A percentile compares a stretch with the other conserved stretches of the same genome.
Evolutionary conservation across 257 asterid genomes (phyloP).

Genomic region (Solanum neorickii): DNA sequence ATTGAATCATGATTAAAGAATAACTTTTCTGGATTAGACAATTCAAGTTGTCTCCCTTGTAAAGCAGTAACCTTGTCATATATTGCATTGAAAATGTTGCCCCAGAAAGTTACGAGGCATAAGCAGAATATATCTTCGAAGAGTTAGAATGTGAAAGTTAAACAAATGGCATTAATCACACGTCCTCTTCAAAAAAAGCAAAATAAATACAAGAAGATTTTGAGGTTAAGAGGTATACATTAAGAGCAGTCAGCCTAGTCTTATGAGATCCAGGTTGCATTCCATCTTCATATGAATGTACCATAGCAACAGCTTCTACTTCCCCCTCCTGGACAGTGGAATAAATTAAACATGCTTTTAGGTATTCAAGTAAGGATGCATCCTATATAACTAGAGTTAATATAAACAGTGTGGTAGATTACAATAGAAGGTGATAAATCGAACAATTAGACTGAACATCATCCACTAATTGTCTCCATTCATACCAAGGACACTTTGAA

Average conservation of each 20-base stretch:
- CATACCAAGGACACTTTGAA: background rate
- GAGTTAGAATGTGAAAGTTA: background rate
- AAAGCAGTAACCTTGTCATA: background rate
- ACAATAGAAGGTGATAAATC: background rate
- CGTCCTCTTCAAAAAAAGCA: background rate
- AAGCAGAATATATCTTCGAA: background rate
- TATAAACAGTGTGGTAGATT: background rate
- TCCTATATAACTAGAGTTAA: background rate
- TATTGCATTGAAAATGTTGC: background rate
- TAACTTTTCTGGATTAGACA: background rate
- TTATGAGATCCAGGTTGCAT: slow-evolving; percentile 72
- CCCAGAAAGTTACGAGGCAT: background rate
- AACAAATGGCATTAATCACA: background rate
- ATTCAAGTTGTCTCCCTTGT: background rate
- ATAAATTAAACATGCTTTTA: background rate
- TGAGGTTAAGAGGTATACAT: slow-evolving; percentile 37
- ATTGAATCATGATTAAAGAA: background rate
- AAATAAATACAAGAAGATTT: background rate
- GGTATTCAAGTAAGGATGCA: background rate
- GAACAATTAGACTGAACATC: background rate
- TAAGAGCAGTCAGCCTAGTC: slow-evolving; percentile 83
- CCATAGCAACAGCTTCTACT: slow-evolving; percentile 69
- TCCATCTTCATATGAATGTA: slow-evolving; percentile 93
- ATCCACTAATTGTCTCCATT: background rate
- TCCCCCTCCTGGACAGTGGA: slow-evolving; percentile 70